A percentile compares a stretch with the other conserved stretches of the same genome.
Conservation (phyloP, 163 green algal species). For the Prototheca cutis region DNA sequence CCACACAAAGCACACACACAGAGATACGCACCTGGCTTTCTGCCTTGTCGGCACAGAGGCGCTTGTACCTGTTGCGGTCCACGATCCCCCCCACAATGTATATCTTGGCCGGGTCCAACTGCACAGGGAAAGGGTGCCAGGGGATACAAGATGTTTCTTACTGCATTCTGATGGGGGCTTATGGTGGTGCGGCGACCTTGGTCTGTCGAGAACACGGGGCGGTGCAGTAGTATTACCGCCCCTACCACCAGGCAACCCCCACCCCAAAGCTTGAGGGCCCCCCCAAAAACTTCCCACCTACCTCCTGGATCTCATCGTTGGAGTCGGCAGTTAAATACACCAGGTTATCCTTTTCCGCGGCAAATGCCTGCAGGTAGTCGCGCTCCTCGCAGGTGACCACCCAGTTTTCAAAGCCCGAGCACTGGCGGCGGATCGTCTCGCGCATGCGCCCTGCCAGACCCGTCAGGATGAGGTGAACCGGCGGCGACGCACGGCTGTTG, state of each 20-base stretch:
- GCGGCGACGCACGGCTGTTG: conserved; percentile 28
- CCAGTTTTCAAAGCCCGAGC: conserved; percentile 51
- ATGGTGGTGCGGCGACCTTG: too few relatives aligned
- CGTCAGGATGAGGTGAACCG: conserved; percentile 52
- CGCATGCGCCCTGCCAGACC: conserved; percentile 32
- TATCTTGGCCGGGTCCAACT: conserved; percentile 36
- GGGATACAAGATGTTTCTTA: too few relatives aligned
- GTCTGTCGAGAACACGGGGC: too few relatives aligned
- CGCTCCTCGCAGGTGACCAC: conserved; percentile 19
- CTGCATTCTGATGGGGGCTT: too few relatives aligned
- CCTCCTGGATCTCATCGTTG: conserved; percentile 36
- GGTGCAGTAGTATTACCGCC: too few relatives aligned
- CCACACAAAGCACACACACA: too few relatives aligned
- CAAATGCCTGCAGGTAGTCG: conserved; percentile 39
- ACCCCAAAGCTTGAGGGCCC: too few relatives aligned
- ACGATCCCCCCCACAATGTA: conserved; percentile 87
- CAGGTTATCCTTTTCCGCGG: conserved; percentile 36
- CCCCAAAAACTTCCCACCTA: conserved; percentile 16
- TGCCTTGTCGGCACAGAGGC: conserved; percentile 45
- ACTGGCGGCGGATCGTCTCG: conserved; percentile 19
- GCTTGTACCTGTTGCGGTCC: conserved; percentile 80
- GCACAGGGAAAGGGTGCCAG: too few relatives aligned
- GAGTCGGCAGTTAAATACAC: conserved; percentile 83
- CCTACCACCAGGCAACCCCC: too few relatives aligned
- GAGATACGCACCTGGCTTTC: conserved; percentile 19